Base-by-base conservation (phyloP, 73 alveolate genomes). In the Paramecium sonneborni region DNA sequence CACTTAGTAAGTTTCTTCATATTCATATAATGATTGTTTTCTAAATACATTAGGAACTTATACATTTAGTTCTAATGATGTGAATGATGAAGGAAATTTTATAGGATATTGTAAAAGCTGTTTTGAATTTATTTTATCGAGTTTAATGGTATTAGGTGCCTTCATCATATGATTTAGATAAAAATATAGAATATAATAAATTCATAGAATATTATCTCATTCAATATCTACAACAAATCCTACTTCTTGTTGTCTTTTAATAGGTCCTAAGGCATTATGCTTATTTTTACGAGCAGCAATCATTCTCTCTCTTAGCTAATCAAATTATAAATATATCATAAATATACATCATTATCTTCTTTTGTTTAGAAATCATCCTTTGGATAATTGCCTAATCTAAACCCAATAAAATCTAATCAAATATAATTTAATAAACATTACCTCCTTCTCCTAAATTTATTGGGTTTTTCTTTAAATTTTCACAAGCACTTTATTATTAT, bases 281-380 rank as follows among this genome's bases (percentile, higher is more conserved):
- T 72, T 72, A 35, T 38, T 41, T 72, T 72, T 72, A 12, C 57
- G 38, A 34, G 86, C 86, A 12, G 55, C 86, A 7, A 72, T 72
- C 86, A 72, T 72, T 72, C 57, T 32, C 11, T 38, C 32, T 20
- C 86, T 72, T 6, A 72, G 24, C 86, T 72, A n/a, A 72, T 30
- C 11, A 72, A 34, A 5, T 72, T 38, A 35, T 8, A 32, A 72
- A 18, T 20, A 15, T n/a, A 5, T 34, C 1, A n/a, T 35, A 72
- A 1, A 11, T n/a, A n/a, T 79, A 79, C 90, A 44, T 79, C 90
- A 32, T 79, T 24, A 79, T 79, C 90, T 79, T 39, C 90, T 46
- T 39, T 18, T 39, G 90, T 79, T 79, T 79, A 18, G 74, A 79
- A 79, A 18, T 79, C 90, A 24, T 79, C 90, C 2, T 79, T 44